Evolutionary conservation across 2,329 filamentous ascomycete genomes (phyloP), one percentile per base, ranked within the genome.

Genomic region (Colletotrichum orchidophilum): DNA sequence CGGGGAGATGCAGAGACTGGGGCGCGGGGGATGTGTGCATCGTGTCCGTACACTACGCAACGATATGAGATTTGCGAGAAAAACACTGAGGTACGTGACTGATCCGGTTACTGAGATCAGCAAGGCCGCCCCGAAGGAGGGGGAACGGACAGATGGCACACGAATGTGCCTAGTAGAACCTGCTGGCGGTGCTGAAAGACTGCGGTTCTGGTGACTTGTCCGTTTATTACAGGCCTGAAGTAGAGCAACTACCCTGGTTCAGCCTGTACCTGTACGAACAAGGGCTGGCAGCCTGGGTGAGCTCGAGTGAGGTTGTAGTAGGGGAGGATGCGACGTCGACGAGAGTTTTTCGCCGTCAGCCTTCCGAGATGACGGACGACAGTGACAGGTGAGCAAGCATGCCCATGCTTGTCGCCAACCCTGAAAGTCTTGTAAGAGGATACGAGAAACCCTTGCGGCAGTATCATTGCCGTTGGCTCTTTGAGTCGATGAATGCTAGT

Each of bases 51-150:
- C 39, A n/a, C 39, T 21, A 54, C 27, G 18, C 58, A 33, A 62
- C 29, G 33, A 59, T 62, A 63, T 66, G 58, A 57, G 71, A 64
- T 62, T 73, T 72, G 59, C 50, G 53, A 67, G 52, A 64, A 71
- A 73, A 61, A 15, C 54, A 64, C 68, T 63, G 63, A 72, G 26
- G 50, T 52, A 67, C 33, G 64, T 50, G 62, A 60, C n/a, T 71
- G 63, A 59, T 59, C 46, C 62, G 33, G 66, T 31, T 63, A 58
- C 54, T 50, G 46, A 59, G 59, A 66, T 71, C 52, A 57, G 55
- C 57, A 70, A 63, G 53, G 58, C 50, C 24, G 59, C 42, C 57
- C 57, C 24, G 21, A 54, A 58, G 24, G 21, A 62, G 26, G 24
- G 27, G 52, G 57, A 33, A 9, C 39, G 39, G 39, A 18, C 39